Evolutionary conservation across 352 stramenopile species (phyloP), one percentile per base, ranked within the genome.

Genomic region (Phytophthora lateralis): DNA sequence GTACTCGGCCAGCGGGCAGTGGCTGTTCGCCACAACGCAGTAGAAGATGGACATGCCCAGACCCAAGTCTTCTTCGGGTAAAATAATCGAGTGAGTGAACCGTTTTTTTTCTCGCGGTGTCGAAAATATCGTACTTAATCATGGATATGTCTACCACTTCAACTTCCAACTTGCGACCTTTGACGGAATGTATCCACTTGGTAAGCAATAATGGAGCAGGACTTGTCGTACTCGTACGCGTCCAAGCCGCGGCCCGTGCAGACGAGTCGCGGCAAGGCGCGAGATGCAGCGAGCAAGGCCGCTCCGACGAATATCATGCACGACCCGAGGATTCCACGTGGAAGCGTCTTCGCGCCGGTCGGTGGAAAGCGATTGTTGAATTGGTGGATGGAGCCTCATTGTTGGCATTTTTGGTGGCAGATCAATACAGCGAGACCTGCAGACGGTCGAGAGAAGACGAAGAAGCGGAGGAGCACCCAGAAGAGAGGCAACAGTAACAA

Each of bases 1-100:
- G 67, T 85, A 82, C 71, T 96, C 85, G 15, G 85, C 79, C 52
- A 96, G 71, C 55, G 87, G 71, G 41, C 83, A 93, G 79, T 91
- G 62, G 51, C 71, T 74, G 66, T 96, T 96, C 44, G 85, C 87
- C 52, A 96, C 76, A 9, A 96, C 75, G 63, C 85, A 96, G 78
- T 95, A 96, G 67, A 83, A 94, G 70, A 96, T 96, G 54, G 85
- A 71, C 87, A 96, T 30, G 26, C 26, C 21, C 21, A 24, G 3
- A 3, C 21, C 1, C 21, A 24, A 24, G 21, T 30, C 26, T 30
- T 30, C 26, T 8, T 30, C 4, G 26, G 6, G 26, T 24, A 30
- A 30, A 30, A 17, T 29, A 50, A 60, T 32, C 26, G 9, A 60
- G 42, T 46, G 29, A 24, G 42, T 46, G 29, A 24, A 15, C 32